A percentile compares a stretch with the other conserved stretches of the same genome.
Conservation (phyloP, 352 stramenopile species). For the Chrysophaeum taylorii region DNA sequence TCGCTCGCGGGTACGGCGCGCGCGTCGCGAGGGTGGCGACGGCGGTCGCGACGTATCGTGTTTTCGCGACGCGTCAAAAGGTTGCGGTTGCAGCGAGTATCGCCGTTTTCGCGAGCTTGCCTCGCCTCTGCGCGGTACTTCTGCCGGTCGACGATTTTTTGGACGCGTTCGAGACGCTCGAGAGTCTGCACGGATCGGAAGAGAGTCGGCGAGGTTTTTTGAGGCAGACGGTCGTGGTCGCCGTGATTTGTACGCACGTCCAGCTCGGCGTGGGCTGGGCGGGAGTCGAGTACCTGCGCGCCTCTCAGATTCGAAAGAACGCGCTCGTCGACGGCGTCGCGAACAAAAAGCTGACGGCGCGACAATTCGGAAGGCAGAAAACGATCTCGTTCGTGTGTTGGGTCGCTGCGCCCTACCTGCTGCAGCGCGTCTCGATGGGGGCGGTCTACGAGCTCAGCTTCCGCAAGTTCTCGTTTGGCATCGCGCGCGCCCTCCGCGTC, state of each 20-base stretch:
- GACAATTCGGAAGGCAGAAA: neutral
- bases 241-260: neutral
- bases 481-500: neutral
- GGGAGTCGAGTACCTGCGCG: slow-evolving; percentile 10
- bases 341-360: neutral
- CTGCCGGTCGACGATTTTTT: no score
- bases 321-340: neutral
- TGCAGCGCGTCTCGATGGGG: neutral
- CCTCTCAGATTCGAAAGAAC: neutral
- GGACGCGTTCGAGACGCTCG: no score
- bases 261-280: neutral
- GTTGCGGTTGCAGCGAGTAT: no score
- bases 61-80: no score
- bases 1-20: no score
- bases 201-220: no score
- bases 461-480: neutral
- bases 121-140: no score
- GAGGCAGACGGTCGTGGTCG: neutral
- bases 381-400: neutral
- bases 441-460: neutral
- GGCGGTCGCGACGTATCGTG: no score
- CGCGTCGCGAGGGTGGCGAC: no score
- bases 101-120: no score
- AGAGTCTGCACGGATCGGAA: no score
- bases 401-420: neutral